Conservation (phyloP, 2,329 filamentous ascomycete genomes). For the Paecilomyces sp. region DNA sequence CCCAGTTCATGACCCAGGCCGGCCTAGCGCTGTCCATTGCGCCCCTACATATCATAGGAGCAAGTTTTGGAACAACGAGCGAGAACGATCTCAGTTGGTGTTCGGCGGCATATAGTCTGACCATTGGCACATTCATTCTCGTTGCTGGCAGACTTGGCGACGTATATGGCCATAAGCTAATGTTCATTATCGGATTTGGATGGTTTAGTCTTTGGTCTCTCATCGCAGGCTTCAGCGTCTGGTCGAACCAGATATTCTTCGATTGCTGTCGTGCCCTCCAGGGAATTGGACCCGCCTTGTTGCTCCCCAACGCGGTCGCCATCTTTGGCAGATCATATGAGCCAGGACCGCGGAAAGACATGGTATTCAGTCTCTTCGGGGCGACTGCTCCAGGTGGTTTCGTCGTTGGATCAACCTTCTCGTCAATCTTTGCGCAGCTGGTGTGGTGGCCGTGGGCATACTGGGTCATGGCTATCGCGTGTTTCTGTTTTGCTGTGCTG, state of each 20-base stretch:
- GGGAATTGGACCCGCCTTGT: slow-evolving; percentile 52
- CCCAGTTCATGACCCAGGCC: slow-evolving; percentile 40
- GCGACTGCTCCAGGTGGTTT: slow-evolving; percentile 42
- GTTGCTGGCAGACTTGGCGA: slow-evolving; percentile 31
- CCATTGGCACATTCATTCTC: slow-evolving; percentile 33
- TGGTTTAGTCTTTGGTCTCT: slow-evolving; percentile 32
- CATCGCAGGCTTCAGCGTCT: slow-evolving; percentile 28
- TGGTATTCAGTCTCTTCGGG: slow-evolving; percentile 51
- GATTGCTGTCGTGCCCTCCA: slow-evolving; percentile 49
- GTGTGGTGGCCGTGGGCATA: slow-evolving; percentile 50
- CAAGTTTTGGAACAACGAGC: slow-evolving; percentile 38
- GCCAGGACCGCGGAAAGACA: slow-evolving; percentile 51
- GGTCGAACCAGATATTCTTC: slow-evolving; percentile 42
- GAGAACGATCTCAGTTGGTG: slow-evolving; percentile 48
- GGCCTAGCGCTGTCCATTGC: slow-evolving; percentile 44
- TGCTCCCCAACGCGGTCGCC: slow-evolving; percentile 58
- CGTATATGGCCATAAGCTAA: slow-evolving; percentile 28
- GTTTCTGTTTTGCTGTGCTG: slow-evolving; percentile 15
- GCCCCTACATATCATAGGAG: slow-evolving; percentile 43
- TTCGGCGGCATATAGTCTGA: slow-evolving; percentile 50
- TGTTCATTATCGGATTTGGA: slow-evolving; percentile 27
- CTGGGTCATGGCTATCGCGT: slow-evolving; percentile 37
- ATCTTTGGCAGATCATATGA: slow-evolving; percentile 53
- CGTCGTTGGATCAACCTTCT: slow-evolving; percentile 36
- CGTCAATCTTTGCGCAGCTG: slow-evolving; percentile 32